A percentile compares a stretch with the other conserved stretches of the same genome.
These are phyloP conservation scores for Chlamydomonas asymmetrica DNA, from an alignment of 139 green algal species.

Conservation along the genomic window DNA sequence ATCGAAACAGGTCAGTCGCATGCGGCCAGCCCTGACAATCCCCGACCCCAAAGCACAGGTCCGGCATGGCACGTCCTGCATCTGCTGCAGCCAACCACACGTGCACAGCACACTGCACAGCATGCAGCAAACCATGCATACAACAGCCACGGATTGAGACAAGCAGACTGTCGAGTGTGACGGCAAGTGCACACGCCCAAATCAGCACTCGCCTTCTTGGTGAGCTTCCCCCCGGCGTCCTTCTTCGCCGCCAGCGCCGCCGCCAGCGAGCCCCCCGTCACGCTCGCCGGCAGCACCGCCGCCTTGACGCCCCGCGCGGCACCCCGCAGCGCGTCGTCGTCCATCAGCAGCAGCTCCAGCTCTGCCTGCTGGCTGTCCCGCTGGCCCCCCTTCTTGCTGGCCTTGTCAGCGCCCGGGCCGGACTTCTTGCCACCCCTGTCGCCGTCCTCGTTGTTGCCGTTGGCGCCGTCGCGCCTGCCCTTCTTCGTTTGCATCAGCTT, in stretches of 20 bases:
- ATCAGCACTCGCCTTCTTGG: slow-evolving; percentile 26
- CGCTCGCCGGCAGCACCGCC: not conserved
- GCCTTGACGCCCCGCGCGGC: slow-evolving; percentile 21
- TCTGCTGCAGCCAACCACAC: too few relatives aligned
- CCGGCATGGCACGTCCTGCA: too few relatives aligned
- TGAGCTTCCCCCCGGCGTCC: not conserved
- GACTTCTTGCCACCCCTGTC: too few relatives aligned
- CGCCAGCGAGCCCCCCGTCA: not conserved
- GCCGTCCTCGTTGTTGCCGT: slow-evolving; percentile 19
- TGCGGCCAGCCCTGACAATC: too few relatives aligned
- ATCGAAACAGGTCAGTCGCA: too few relatives aligned
- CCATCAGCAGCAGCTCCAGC: slow-evolving; percentile 94
- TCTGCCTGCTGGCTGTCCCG: slow-evolving; percentile 78
- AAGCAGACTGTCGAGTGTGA: too few relatives aligned
- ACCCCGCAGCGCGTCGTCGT: slow-evolving; percentile 68
- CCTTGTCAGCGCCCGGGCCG: too few relatives aligned
- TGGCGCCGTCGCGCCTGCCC: slow-evolving; percentile 11
- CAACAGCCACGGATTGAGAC: too few relatives aligned
- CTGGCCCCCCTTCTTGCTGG: slow-evolving; percentile 17
- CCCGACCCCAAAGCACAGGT: too few relatives aligned
- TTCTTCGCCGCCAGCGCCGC: slow-evolving; percentile 11
- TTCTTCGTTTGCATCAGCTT: slow-evolving; percentile 31
- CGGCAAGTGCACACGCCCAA: not conserved
- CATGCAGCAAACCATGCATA: too few relatives aligned
- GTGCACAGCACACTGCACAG: too few relatives aligned